Conservation (phyloP, 805 yeast genomes). For the Peterozyma xylosa region DNA sequence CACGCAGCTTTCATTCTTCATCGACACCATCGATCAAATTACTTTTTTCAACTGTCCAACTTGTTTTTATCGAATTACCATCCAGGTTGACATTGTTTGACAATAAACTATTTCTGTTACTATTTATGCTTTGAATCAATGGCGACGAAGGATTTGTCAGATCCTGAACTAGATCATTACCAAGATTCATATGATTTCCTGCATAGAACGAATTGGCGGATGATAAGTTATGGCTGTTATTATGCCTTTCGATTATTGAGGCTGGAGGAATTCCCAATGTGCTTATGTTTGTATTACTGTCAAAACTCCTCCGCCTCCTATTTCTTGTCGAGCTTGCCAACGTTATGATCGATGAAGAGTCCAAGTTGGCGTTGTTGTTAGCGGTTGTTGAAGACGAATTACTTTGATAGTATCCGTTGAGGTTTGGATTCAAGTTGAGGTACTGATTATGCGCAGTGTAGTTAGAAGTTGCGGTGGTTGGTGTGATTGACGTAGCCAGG, state of each 20-base stretch:
- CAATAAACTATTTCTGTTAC: too few species aligned
- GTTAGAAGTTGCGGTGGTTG: constrained; percentile 18
- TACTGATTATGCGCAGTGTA: constrained; percentile 11
- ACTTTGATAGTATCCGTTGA: not conserved
- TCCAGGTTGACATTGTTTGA: not conserved
- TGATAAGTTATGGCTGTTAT: not conserved
- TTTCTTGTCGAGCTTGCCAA: constrained; percentile 22
- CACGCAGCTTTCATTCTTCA: not conserved
- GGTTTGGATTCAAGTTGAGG: constrained; percentile 2
- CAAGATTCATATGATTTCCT: too few species aligned
- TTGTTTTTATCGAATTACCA: constrained; percentile 4
- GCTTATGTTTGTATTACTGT: constrained; percentile 49
- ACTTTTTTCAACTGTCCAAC: constrained; percentile 2
- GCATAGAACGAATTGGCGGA: too few species aligned
- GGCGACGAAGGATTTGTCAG: constrained; percentile 4
- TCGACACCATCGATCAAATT: not conserved
- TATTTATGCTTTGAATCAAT: not conserved
- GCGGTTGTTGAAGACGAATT: constrained; percentile 6
- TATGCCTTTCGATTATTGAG: constrained; percentile 49
- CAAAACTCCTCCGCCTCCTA: constrained; percentile 25
- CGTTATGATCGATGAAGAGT: constrained; percentile 24
- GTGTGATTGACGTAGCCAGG: constrained; percentile 43
- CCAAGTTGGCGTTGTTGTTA: constrained; percentile 7
- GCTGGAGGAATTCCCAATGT: constrained; percentile 69
- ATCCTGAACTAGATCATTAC: not conserved